Base-by-base conservation (phyloP, 176 grass and related monocot genomes). In the Stipa capillata region DNA sequence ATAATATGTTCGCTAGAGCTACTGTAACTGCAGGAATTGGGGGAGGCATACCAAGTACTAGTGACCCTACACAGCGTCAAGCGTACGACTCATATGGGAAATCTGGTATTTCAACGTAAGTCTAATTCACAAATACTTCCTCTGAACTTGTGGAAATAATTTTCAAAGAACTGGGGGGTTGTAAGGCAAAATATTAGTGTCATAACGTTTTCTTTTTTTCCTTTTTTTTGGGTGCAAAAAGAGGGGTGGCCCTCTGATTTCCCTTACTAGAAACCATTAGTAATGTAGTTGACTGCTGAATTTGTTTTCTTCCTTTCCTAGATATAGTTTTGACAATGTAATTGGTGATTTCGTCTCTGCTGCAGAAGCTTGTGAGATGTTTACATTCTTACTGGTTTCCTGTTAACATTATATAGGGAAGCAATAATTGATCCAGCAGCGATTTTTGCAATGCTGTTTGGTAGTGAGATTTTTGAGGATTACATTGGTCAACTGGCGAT, bases 381-480 rank as follows among this genome's bases (percentile, higher is more conserved):
- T 80, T 27, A 21, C 31, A 64, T 79, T 45, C 82, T 92, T 80
- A 84, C 44, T 29, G 88, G 51, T 44, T 17, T 69, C 71, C 18
- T 74, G 69, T 72, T 28, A 60, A 57, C 41, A 58, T 65, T 44
- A 55, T 94, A 31, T 61, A 91, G 92, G 74, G 92, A 94, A 78
- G 40, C 76, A 79, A 91, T 94, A 51, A 94, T 94, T 74, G 89
- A 94, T 82, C 92, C 92, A 81, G 83, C 89, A 72, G 92, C 92
- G 71, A 94, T 94, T 56, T 94, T 94, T 75, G 89, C 92, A 14
- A 91, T 94, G 89, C 80, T 94, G 40, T 94, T 94, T 31, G 92
- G 89, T 44, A 94, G 92, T 82, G 92, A 91, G 72, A 53, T 87
- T 55, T 94, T 94, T 81, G 89, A 94, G 77, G 92, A 91, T 52